Base-by-base conservation (phyloP, 1,139 yeast genomes). In the Lizanozyma gosingica region DNA sequence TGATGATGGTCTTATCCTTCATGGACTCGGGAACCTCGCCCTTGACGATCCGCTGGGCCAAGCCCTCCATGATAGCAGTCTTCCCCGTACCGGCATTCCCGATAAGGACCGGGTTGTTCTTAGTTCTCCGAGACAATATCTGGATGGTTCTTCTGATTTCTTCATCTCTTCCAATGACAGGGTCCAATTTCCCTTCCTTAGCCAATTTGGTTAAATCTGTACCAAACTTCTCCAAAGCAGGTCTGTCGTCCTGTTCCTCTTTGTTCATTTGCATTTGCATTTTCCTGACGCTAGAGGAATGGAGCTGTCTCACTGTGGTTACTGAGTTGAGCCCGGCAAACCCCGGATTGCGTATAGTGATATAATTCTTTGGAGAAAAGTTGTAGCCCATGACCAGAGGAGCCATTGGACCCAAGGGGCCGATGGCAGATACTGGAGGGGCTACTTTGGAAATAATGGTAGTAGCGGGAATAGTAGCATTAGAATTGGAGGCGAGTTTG, bases 51-150 rank as follows among this genome's bases (percentile, higher is more conserved):
- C 97, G 66, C 61, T 92, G 97, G 0, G 97, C 97, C 39, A 92
- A 69, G 1, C 97, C 98, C 59, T 92, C 98, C 78, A 92, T 83
- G 41, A 92, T 80, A 4, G 97, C 94, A 0, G 97, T 92, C 61
- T 92, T 92, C 63, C 98, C 98, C 0, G 95, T 94, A 63, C 98
- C 98, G 1, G 98, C 97, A 48, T 85, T 80, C 46, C 97, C 98
- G 40, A 90, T 87, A 40, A 92, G 62, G 0, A 92, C 95, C 0
- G 97, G 97, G 55, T 92, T 92, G 56, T 90, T 90, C 59, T 92
- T 92, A 1, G 97, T 88, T 56, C 98, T 71, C 50, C 98, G 70
- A 1, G 96, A 86, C 38, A 92, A 65, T 40, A 92, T 88, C 58
- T 92, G 97, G 41, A 92, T 82, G 0, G 97, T 90, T 42, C 98